These are phyloP conservation scores for Paraleonurus japonicus DNA, from an alignment of 257 asterid genomes.

Conservation along the genomic window DNA sequence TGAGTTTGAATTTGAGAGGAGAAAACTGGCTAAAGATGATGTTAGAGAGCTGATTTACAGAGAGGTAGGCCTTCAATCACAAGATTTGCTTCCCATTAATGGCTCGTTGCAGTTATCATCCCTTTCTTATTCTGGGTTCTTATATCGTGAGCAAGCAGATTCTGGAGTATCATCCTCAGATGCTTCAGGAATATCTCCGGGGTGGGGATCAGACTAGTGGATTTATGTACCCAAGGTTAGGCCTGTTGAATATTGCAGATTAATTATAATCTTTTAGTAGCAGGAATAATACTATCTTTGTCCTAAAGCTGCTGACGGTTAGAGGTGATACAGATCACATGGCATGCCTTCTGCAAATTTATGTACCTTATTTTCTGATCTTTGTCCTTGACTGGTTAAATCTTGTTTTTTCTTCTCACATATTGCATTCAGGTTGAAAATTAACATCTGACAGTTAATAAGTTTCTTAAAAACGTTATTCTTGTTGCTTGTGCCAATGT, in stretches of 20 bases:
- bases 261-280: neutral
- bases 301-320: neutral
- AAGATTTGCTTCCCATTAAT: conserved; percentile 23
- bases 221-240: conserved; percentile 97
- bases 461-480: neutral
- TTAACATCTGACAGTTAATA: neutral
- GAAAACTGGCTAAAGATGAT: conserved; percentile 84
- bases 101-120: conserved; percentile 1
- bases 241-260: conserved; percentile 6
- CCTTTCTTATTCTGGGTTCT: conserved; percentile 14
- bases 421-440: neutral
- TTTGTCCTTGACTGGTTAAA: neutral
- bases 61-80: conserved; percentile 40
- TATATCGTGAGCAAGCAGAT: conserved; percentile 53
- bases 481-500: neutral
- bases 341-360: neutral
- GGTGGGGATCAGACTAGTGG: conserved; percentile 97
- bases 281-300: neutral
- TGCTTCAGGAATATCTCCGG: conserved; percentile 86
- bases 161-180: conserved; percentile 94
- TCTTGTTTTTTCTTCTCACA: neutral
- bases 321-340: neutral
- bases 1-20: conserved; percentile 93
- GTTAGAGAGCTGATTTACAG: conserved; percentile 89
- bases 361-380: neutral